Evolutionary conservation across 2,329 filamentous ascomycete species (phyloP), one percentile per base, ranked within the genome.

Genomic region (Venturia pyrina): DNA sequence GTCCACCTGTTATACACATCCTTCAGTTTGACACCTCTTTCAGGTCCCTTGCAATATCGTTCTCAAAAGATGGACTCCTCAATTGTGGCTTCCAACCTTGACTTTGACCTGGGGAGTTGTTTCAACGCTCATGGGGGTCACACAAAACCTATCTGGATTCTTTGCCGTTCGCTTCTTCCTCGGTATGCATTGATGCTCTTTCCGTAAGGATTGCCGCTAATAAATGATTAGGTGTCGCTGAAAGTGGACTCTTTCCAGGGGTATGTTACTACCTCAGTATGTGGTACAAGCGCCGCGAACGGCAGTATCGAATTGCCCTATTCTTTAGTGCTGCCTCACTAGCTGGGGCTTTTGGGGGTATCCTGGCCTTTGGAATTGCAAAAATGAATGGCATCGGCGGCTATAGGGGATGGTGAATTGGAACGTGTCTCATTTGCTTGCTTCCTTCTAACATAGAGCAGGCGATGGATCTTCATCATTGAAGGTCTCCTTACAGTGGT

Each of bases 31-130:
- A 41, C 32, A 10, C 28, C 8, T 37, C 17, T 59, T 19, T 28
- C 40, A 57, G 48, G 46, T 89, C 10, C 87, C 87, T 1, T 85
- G 83, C 68, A 89, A 89, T 69, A 76, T 89, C 0, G 78, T 88
- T 11, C 75, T 89, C 62, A 88, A 87, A 70, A 84, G 82, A 62
- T 75, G 85, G 7, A 85, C 83, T 0, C 85, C 85, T 0, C 81
- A 78, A 65, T 77, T 87, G 62, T 87, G 85, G 85, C 75, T 89
- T 4, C 82, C 86, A 0, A 75, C 82, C 1, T 74, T 88, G 56
- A 83, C 85, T 50, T 53, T 66, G n/a, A 57, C 56, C 13, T 66
- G 64, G 64, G 64, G 64, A 40, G 41, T 66, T 19, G 59, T 66
- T 5, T 32, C 57, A 7, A 66, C 59, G 10, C 59, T 62, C n/a